Conservation (phyloP, 202 grass and related monocot species). For the Schoenoplectus triqueter region DNA sequence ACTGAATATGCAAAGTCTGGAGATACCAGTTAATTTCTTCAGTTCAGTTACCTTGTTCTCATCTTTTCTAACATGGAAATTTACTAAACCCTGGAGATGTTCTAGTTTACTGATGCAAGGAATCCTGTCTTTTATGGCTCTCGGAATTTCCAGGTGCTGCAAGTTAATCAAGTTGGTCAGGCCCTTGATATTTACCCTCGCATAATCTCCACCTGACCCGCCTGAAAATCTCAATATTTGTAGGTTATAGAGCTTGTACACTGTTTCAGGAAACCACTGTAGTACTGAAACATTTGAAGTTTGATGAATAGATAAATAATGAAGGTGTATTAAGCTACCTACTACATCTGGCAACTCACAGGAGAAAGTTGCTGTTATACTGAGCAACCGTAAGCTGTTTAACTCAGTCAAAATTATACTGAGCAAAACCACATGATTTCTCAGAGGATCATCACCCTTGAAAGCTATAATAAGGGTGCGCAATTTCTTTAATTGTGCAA, state of each 20-base stretch:
- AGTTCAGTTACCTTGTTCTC: conserved; percentile 46
- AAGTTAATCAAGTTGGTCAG: conserved; percentile 38
- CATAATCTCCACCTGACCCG: conserved; percentile 30
- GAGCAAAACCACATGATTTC: conserved; percentile 34
- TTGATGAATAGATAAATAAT: conserved; percentile 40
- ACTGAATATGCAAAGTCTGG: conserved; percentile 39
- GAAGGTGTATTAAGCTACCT: conserved; percentile 39
- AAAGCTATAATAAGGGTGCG: conserved; percentile 48
- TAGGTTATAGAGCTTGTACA: conserved; percentile 47
- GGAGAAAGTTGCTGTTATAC: conserved; percentile 33
- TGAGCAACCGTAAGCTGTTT: conserved; percentile 35
- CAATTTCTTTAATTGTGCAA: conserved; percentile 41
- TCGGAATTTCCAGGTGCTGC: conserved; percentile 43
- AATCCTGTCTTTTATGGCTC: conserved; percentile 27
- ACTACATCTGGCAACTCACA: conserved; percentile 37
- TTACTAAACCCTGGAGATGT: conserved; percentile 31
- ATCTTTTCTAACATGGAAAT: conserved; percentile 33
- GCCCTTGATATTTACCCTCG: not conserved
- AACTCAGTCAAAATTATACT: not conserved
- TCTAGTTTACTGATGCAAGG: conserved; percentile 42
- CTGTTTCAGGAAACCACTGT: conserved; percentile 35
- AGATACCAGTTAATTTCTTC: conserved; percentile 32
- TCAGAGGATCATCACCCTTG: conserved; percentile 39
- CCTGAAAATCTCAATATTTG: conserved; percentile 34
- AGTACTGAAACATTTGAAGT: conserved; percentile 15